A percentile compares a stretch with the other conserved stretches of the same genome.
Evolutionary conservation across 2,329 filamentous ascomycete species (phyloP).

Genomic region (Beauveria caledonica): DNA sequence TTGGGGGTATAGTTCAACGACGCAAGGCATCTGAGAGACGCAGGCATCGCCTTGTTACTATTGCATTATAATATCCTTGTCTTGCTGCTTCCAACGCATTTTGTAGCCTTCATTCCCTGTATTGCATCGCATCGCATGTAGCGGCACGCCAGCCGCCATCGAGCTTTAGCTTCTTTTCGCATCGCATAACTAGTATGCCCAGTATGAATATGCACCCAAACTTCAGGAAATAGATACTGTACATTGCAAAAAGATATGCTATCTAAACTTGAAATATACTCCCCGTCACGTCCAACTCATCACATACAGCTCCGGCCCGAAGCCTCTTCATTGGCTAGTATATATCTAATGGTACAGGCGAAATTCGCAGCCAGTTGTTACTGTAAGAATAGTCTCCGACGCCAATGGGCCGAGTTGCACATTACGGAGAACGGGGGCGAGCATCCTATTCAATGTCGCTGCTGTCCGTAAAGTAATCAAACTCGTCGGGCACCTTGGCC

Average conservation of each 20-base stretch:
- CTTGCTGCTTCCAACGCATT: not conserved
- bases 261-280: not conserved
- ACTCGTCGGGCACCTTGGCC: conserved; percentile 60
- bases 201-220: not conserved
- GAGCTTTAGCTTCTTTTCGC: not conserved
- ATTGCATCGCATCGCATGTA: not conserved
- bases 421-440: not conserved
- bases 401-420: not conserved
- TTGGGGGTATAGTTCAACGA: not conserved
- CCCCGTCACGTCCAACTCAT: not conserved
- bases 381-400: not conserved
- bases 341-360: conserved; percentile 15
- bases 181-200: not conserved
- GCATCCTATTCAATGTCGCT: conserved; percentile 36
- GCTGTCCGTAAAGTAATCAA: conserved; percentile 69
- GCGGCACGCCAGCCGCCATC: not conserved
- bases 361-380: conserved; percentile 8
- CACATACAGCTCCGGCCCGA: not conserved
- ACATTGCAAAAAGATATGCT: conserved; percentile 6
- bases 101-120: not conserved
- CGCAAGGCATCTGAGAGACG: not conserved
- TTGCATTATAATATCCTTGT: not conserved
- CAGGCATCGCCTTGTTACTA: not conserved
- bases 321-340: not conserved
- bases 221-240: not conserved